Conservation (phyloP, 2,329 filamentous ascomycete genomes). For the Ampelomyces quisqualis region DNA sequence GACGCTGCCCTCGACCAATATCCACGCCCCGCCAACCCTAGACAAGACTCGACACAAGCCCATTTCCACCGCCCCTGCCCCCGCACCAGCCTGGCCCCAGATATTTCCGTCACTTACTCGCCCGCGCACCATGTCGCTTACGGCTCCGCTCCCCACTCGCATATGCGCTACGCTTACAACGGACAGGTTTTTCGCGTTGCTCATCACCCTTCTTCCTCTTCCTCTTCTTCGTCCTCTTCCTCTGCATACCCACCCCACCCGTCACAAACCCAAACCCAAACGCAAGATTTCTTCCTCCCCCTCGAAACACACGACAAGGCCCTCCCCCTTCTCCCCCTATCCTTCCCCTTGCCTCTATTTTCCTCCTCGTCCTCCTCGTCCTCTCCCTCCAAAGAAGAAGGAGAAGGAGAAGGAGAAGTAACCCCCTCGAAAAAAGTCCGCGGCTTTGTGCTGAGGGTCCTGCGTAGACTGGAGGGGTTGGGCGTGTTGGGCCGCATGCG, state of each 20-base stretch:
- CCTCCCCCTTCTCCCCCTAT: too few species aligned
- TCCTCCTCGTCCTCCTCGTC: background rate
- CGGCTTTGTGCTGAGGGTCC: conserved; percentile 15
- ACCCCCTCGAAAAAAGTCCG: background rate
- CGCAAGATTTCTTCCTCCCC: background rate
- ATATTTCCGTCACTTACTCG: background rate
- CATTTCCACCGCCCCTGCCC: background rate
- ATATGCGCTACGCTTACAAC: conserved; percentile 19
- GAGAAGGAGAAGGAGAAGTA: background rate
- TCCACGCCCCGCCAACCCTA: background rate
- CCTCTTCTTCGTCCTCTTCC: too few species aligned
- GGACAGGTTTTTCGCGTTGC: conserved; percentile 16
- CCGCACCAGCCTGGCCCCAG: background rate
- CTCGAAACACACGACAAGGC: too few species aligned
- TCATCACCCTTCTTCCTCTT: background rate
- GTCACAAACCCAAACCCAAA: background rate
- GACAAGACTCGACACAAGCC: background rate
- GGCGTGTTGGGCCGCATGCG: conserved; percentile 11
- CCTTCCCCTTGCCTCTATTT: background rate
- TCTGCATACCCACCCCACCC: too few species aligned
- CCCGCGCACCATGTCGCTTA: background rate
- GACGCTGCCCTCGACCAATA: background rate
- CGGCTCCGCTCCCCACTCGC: conserved; percentile 15
- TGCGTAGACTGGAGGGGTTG: conserved; percentile 11
- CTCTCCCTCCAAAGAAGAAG: background rate